Evolutionary conservation across 2,329 filamentous ascomycete genomes (phyloP).

Genomic region (Ramularia collo-cygni): DNA sequence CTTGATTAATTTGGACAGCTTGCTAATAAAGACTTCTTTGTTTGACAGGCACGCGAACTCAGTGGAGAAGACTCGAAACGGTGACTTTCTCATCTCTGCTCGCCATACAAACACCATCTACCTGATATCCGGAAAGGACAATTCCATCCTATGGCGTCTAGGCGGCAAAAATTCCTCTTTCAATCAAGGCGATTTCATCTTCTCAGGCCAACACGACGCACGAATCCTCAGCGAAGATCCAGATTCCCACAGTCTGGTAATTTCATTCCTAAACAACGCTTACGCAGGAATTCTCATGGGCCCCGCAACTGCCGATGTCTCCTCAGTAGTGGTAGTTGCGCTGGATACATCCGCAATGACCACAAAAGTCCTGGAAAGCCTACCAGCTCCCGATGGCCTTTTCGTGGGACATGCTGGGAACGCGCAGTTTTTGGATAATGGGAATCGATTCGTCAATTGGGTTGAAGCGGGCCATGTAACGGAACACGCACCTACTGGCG

Average conservation of each 20-base stretch:
- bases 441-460: no score
- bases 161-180: constrained; percentile 8
- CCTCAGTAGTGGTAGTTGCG: constrained; percentile 6
- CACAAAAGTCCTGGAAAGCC: background rate
- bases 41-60: constrained; percentile 31
- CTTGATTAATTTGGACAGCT: constrained; percentile 3
- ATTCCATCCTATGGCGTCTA: constrained; percentile 34
- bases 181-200: constrained; percentile 6
- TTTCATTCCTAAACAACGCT: constrained; percentile 13
- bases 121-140: constrained; percentile 29
- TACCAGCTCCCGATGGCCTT: no score
- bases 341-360: constrained; percentile 4
- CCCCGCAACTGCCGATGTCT: constrained; percentile 6
- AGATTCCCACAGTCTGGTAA: no score
- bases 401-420: no score
- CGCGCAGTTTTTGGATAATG: no score
- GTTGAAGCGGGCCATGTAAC: no score
- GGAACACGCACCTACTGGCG: no score
- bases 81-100: constrained; percentile 34
- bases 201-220: constrained; percentile 13
- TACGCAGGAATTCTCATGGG: no score
- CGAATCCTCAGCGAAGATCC: background rate
- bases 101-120: constrained; percentile 36
- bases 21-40: background rate
- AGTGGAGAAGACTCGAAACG: constrained; percentile 31